Evolutionary conservation across 2,329 filamentous ascomycete species (phyloP).

Genomic region (Leptographium wingfieldii): DNA sequence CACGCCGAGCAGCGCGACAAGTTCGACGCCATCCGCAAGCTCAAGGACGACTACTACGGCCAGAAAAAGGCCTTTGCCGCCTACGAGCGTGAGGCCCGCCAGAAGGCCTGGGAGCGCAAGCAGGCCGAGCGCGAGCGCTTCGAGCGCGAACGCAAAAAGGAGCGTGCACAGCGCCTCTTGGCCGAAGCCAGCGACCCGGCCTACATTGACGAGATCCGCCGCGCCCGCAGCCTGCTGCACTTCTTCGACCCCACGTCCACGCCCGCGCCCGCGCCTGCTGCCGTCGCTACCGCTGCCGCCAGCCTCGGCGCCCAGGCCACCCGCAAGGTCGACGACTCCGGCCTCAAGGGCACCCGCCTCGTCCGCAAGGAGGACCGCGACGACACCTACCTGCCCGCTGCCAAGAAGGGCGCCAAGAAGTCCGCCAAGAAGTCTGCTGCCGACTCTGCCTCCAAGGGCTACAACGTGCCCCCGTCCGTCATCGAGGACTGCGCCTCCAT

Average conservation of each 20-base stretch:
- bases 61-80: slow-evolving; percentile 70
- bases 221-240: slow-evolving; percentile 73
- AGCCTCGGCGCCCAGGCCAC: slow-evolving; percentile 67
- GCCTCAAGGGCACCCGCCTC: slow-evolving; percentile 73
- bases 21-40: slow-evolving; percentile 65
- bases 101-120: slow-evolving; percentile 62
- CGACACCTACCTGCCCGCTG: slow-evolving; percentile 71
- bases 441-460: slow-evolving; percentile 37
- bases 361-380: slow-evolving; percentile 78
- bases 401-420: slow-evolving; percentile 70
- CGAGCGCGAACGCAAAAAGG: slow-evolving; percentile 60
- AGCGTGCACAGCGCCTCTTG: slow-evolving; percentile 62
- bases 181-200: slow-evolving; percentile 75
- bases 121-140: slow-evolving; percentile 68
- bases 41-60: slow-evolving; percentile 82
- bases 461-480: slow-evolving; percentile 80
- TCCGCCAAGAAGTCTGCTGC: slow-evolving; percentile 55
- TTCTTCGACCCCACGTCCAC: slow-evolving; percentile 73
- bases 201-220: slow-evolving; percentile 85
- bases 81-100: slow-evolving; percentile 73
- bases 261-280: slow-evolving; percentile 18
- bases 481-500: slow-evolving; percentile 82
- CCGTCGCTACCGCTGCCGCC: slow-evolving; percentile 56
- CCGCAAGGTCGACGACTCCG: slow-evolving; percentile 74
- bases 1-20: slow-evolving; percentile 80